These are phyloP conservation scores for Sphaerulina musiva DNA, from an alignment of 2,329 filamentous ascomycete genomes.

Conservation along the genomic window DNA sequence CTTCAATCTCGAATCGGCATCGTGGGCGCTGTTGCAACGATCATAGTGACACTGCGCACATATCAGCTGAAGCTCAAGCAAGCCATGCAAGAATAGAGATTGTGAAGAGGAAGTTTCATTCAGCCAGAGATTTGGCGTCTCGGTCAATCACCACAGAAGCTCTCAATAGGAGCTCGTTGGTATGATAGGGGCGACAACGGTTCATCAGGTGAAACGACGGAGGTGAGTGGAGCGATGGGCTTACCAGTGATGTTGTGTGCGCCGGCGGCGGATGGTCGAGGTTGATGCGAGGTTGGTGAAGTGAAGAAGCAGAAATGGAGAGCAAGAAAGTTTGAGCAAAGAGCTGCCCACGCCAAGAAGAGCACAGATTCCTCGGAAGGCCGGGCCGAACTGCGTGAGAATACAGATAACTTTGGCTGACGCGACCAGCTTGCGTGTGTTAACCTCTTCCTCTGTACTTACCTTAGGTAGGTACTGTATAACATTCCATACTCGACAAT, in stretches of 20 bases:
- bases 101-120: conserved; percentile 27
- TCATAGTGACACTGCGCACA: background rate
- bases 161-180: conserved; percentile 27
- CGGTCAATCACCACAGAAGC: conserved; percentile 52
- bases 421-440: background rate
- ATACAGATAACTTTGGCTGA: background rate
- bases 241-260: conserved; percentile 18
- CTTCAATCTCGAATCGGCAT: background rate
- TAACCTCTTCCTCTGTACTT: background rate
- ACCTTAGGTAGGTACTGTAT: background rate
- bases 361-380: background rate
- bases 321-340: conserved; percentile 11
- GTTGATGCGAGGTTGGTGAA: background rate
- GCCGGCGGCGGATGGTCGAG: background rate
- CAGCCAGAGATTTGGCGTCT: conserved; percentile 57
- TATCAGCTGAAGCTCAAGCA: conserved; percentile 13
- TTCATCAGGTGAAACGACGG: conserved; percentile 45
- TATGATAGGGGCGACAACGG: conserved; percentile 60
- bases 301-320: conserved; percentile 3
- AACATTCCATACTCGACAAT: background rate
- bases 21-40: background rate
- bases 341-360: conserved; percentile 4
- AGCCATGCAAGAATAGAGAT: conserved; percentile 1
- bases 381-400: background rate
- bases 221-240: conserved; percentile 7